phyloP scores from a whole-genome alignment of 1,139 yeast genomes.

The Yamadazyma oceani region DNA sequence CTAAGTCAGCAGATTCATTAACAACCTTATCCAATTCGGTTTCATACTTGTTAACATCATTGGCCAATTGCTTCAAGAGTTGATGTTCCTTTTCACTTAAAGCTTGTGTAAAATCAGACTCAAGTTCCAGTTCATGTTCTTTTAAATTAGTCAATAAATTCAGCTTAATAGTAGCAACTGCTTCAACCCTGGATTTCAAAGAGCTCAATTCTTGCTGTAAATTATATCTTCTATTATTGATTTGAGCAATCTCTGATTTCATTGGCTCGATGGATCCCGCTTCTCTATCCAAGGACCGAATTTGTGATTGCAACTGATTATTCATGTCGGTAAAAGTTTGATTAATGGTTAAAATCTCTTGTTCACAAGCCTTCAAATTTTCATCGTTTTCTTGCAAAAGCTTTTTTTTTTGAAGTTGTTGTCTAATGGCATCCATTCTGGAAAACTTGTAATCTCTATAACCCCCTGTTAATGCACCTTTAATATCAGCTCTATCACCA shows the following conservation, averaged over 20 bases:
- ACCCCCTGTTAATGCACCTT: conserved; percentile 90
- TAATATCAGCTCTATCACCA: conserved; percentile 85
- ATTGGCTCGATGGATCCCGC: conserved; percentile 44
- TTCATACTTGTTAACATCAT: conserved; percentile 42
- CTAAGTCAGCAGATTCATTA: conserved; percentile 47
- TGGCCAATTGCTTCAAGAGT: conserved; percentile 39
- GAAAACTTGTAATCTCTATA: conserved; percentile 69
- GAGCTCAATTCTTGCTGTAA: conserved; percentile 43
- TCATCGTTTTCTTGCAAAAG: conserved; percentile 42
- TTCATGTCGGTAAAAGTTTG: conserved; percentile 30
- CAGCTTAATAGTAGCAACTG: conserved; percentile 25
- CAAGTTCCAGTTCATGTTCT: conserved; percentile 52
- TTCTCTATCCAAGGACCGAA: conserved; percentile 36
- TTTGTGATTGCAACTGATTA: conserved; percentile 47
- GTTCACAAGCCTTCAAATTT: conserved; percentile 22
- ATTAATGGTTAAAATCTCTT: conserved; percentile 26
- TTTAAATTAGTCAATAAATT: conserved; percentile 30
- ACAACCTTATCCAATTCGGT: conserved; percentile 41
- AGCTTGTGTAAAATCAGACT: conserved; percentile 53
- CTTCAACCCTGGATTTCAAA: conserved; percentile 20
- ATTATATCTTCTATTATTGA: conserved; percentile 40
- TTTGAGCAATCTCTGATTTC: conserved; percentile 40
- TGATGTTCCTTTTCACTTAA: conserved; percentile 42
- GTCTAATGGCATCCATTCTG: conserved; percentile 67
- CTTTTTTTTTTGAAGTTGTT: conserved; percentile 50